phyloP scores from a whole-genome alignment of 768 basidiomycete genomes.

The Mycena leptocephala region DNA sequence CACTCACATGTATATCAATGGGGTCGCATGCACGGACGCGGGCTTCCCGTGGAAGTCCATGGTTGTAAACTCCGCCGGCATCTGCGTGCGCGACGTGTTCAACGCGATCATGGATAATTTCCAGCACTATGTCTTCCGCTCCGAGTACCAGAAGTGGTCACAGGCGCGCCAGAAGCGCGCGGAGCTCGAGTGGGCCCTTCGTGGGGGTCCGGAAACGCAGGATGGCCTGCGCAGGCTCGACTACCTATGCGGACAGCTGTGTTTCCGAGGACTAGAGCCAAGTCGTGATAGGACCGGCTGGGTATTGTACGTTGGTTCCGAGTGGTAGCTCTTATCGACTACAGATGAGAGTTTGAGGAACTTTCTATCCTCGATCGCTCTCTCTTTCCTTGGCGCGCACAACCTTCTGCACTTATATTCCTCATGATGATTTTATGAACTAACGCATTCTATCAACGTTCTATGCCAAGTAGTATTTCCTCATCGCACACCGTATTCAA shows the following conservation, averaged over 20 bases:
- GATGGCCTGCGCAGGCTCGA: constrained; percentile 54
- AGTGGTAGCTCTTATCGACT: constrained; percentile 12
- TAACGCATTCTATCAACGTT: too few relatives aligned
- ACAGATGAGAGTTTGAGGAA: too few relatives aligned
- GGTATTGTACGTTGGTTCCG: constrained; percentile 28
- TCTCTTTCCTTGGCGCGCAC: too few relatives aligned
- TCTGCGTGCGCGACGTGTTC: constrained; percentile 69
- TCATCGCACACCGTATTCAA: background rate
- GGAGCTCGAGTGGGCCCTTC: constrained; percentile 12
- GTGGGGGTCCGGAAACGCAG: constrained; percentile 7
- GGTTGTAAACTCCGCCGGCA: constrained; percentile 61
- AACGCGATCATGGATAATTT: constrained; percentile 64
- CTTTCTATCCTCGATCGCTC: too few relatives aligned
- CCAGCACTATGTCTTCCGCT: constrained; percentile 23
- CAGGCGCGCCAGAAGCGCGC: constrained; percentile 1
- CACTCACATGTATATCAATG: constrained; percentile 70
- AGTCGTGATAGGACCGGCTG: constrained; percentile 36
- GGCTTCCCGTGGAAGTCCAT: constrained; percentile 73
- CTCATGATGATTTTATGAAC: background rate
- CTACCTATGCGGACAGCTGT: constrained; percentile 51
- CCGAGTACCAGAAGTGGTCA: constrained; percentile 22
- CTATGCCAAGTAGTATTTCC: too few relatives aligned
- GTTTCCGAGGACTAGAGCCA: constrained; percentile 52
- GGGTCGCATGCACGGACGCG: constrained; percentile 65
- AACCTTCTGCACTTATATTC: background rate